These are phyloP conservation scores for Diplodia intermedia DNA, from an alignment of 2,329 filamentous ascomycete species.

Conservation along the genomic window DNA sequence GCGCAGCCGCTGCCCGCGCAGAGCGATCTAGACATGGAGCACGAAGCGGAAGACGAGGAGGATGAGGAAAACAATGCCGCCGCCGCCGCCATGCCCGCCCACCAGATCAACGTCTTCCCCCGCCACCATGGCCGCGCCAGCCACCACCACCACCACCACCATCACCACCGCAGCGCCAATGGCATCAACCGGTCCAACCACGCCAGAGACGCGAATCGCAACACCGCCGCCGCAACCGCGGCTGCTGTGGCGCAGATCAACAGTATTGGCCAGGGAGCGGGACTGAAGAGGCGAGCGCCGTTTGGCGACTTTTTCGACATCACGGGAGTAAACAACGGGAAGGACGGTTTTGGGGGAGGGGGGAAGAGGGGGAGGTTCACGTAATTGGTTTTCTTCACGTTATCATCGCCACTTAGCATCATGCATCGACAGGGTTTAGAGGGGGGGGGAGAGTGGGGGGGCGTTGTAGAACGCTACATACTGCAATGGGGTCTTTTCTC, in stretches of 20 bases:
- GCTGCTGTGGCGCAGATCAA: constrained; percentile 14
- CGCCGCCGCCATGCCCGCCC: constrained; percentile 30
- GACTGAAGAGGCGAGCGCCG: constrained; percentile 75
- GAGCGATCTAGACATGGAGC: constrained; percentile 62
- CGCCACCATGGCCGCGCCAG: constrained; percentile 54
- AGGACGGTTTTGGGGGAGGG: constrained; percentile 58
- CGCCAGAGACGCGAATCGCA: constrained; percentile 18
- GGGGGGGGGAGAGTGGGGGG: neutral
- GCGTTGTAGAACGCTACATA: neutral
- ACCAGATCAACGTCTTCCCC: constrained; percentile 37
- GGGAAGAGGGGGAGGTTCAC: constrained; percentile 49
- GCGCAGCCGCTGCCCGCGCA: constrained; percentile 63
- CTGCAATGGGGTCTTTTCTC: neutral
- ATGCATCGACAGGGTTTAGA: neutral
- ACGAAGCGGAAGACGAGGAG: constrained; percentile 59
- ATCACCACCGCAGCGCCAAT: constrained; percentile 43
- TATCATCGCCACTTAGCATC: neutral
- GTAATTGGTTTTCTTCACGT: constrained; percentile 33
- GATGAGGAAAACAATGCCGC: constrained; percentile 51
- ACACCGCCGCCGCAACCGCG: neutral
- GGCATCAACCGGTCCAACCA: constrained; percentile 33
- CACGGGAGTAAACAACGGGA: constrained; percentile 66
- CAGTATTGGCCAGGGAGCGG: constrained; percentile 67
- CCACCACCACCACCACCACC: constrained; percentile 49
- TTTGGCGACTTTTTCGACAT: constrained; percentile 78